Evolutionary conservation across 768 basidiomycete genomes (phyloP).

Genomic region (Russula ochroleuca): DNA sequence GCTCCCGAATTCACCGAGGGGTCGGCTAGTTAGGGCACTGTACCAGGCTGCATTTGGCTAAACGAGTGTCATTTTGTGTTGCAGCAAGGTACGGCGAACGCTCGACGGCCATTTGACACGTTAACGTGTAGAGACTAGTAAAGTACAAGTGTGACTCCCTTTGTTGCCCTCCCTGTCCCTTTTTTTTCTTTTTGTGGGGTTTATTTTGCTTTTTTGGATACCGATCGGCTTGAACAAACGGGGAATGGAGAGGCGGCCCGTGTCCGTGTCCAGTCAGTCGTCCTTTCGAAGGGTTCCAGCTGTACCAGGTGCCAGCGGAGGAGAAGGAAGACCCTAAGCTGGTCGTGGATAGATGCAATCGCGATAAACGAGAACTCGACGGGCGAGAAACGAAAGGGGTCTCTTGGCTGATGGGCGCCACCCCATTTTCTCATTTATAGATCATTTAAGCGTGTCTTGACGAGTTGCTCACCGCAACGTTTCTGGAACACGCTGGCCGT

Average conservation of each 20-base stretch:
- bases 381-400: background rate
- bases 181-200: background rate
- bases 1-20: background rate
- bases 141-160: conserved; percentile 3
- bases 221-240: conserved; percentile 16
- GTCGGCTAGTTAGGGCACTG: background rate
- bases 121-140: conserved; percentile 8
- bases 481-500: conserved; percentile 9
- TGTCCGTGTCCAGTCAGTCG: background rate
- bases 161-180: background rate
- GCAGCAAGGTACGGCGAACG: background rate
- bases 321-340: background rate
- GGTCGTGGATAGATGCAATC: background rate
- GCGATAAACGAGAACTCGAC: background rate
- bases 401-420: background rate
- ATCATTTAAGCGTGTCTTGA: conserved; percentile 6
- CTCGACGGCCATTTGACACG: conserved; percentile 11
- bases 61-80: conserved; percentile 7
- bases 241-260: conserved; percentile 3
- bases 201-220: background rate
- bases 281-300: background rate
- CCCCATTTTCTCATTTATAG: conserved; percentile 7
- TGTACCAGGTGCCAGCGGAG: background rate
- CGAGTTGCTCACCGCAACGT: background rate
- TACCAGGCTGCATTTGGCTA: conserved; percentile 18